Evolutionary conservation across 139 green algal species (phyloP).

Genomic region (Gonium pectorale): DNA sequence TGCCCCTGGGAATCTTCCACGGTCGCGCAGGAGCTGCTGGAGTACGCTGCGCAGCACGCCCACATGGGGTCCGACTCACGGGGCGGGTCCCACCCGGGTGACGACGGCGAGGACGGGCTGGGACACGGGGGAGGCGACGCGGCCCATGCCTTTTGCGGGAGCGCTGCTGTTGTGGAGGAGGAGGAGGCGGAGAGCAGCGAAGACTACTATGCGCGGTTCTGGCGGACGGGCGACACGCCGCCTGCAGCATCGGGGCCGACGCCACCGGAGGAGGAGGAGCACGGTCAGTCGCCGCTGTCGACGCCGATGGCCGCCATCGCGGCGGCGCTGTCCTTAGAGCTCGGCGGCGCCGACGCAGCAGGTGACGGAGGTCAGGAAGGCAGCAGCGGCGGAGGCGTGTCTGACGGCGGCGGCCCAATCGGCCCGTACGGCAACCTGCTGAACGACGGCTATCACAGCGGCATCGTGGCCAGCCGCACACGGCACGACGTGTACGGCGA

Average conservation of each 20-base stretch:
- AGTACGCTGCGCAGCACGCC: conserved; percentile 35
- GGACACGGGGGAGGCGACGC: not conserved
- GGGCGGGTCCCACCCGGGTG: not conserved
- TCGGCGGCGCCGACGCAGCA: not conserved
- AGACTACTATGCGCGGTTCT: not conserved
- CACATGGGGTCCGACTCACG: too few relatives aligned
- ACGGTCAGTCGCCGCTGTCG: too few relatives aligned
- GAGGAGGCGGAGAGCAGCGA: not conserved
- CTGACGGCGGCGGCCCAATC: too few relatives aligned
- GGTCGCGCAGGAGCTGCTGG: conserved; percentile 33
- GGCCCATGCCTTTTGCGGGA: not conserved
- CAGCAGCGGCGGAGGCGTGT: too few relatives aligned
- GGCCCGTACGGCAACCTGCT: not conserved
- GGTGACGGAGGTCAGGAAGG: too few relatives aligned
- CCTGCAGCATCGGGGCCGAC: not conserved
- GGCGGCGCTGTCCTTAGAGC: too few relatives aligned
- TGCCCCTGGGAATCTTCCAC: not conserved
- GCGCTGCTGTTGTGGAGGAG: not conserved
- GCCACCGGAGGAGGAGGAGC: not conserved
- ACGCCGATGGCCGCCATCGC: too few relatives aligned
- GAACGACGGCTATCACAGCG: too few relatives aligned
- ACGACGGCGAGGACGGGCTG: not conserved
- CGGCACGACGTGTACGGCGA: not conserved
- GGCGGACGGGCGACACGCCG: not conserved
- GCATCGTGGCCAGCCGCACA: too few relatives aligned